A percentile compares a stretch with the other conserved stretches of the same genome.
phyloP scores from a whole-genome alignment of 768 basidiomycete genomes.

The Lactarius evosmus region DNA sequence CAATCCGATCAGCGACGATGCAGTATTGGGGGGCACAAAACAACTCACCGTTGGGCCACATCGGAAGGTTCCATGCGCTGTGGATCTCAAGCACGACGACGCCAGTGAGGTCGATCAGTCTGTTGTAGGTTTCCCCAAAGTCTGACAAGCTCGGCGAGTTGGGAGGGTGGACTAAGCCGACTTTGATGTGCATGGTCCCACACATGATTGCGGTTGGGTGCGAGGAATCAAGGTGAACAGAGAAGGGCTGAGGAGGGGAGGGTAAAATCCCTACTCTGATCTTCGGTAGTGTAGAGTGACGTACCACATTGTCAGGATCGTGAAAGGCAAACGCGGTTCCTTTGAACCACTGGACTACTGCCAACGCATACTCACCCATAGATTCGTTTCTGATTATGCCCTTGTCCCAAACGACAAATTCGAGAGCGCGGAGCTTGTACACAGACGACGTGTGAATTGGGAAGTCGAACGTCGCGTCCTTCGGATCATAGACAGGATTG shows the following conservation, averaged over 20 bases:
- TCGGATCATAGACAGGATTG: slow-evolving; percentile 61
- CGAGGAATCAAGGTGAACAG: slow-evolving; percentile 46
- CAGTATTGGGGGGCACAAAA: neutral
- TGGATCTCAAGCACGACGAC: slow-evolving; percentile 94
- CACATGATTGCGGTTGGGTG: slow-evolving; percentile 46
- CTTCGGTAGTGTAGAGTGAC: slow-evolving; percentile 28
- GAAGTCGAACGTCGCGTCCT: slow-evolving; percentile 86
- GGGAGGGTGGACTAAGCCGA: slow-evolving; percentile 52
- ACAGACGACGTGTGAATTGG: slow-evolving; percentile 74
- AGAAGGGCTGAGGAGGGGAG: slow-evolving; percentile 41
- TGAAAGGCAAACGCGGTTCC: slow-evolving; percentile 52
- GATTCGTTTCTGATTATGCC: slow-evolving; percentile 90
- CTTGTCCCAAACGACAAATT: slow-evolving; percentile 92
- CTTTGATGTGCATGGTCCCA: slow-evolving; percentile 56
- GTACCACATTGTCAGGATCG: slow-evolving; percentile 62
- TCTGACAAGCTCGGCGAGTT: slow-evolving; percentile 43
- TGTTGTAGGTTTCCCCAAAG: slow-evolving; percentile 56
- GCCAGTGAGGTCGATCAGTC: slow-evolving; percentile 80
- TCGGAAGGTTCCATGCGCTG: slow-evolving; percentile 78
- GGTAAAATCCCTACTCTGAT: slow-evolving; percentile 28
- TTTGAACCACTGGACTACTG: slow-evolving; percentile 83
- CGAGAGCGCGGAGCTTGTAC: slow-evolving; percentile 67
- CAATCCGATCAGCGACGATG: too few species aligned
- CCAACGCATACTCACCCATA: slow-evolving; percentile 79
- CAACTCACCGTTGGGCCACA: slow-evolving; percentile 77